A percentile compares a stretch with the other conserved stretches of the same genome.
Conservation (phyloP, 1,284 basidiomycete species). For the Boletus mariae region DNA sequence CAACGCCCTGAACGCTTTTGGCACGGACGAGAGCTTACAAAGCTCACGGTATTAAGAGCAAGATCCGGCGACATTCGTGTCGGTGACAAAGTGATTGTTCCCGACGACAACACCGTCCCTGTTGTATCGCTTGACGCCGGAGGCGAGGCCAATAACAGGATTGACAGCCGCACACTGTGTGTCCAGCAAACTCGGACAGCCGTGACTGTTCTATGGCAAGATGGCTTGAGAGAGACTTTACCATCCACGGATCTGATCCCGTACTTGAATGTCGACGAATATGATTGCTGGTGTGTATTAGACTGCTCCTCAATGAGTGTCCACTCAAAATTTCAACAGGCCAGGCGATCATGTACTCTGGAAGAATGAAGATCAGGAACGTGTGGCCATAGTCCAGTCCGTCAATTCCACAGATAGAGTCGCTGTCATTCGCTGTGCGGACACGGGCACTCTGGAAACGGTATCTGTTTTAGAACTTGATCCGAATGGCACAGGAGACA, state of each 20-base stretch:
- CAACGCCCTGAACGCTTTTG: conserved; percentile 74
- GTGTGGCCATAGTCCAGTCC: conserved; percentile 74
- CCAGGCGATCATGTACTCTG: conserved; percentile 91
- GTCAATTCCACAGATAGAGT: conserved; percentile 74
- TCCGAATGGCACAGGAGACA: conserved; percentile 65
- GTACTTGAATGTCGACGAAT: conserved; percentile 80
- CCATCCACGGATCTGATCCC: conserved; percentile 71
- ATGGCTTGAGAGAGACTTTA: conserved; percentile 63
- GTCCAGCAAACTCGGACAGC: conserved; percentile 71
- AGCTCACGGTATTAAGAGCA: conserved; percentile 64
- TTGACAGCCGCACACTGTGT: conserved; percentile 55
- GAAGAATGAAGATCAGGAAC: conserved; percentile 68
- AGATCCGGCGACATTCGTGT: conserved; percentile 66
- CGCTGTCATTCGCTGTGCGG: conserved; percentile 57
- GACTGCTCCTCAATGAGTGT: not conserved
- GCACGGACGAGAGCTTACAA: conserved; percentile 60
- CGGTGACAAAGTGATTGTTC: conserved; percentile 62
- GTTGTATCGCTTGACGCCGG: conserved; percentile 55
- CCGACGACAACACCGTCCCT: conserved; percentile 44
- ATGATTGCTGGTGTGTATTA: conserved; percentile 72
- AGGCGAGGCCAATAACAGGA: conserved; percentile 39
- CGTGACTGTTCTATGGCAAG: conserved; percentile 85
- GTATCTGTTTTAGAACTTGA: conserved; percentile 88
- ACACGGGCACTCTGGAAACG: conserved; percentile 55
- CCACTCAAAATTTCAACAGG: conserved; percentile 42